These are phyloP conservation scores for Solanum peruvianum DNA, from an alignment of 257 asterid genomes.

Conservation along the genomic window DNA sequence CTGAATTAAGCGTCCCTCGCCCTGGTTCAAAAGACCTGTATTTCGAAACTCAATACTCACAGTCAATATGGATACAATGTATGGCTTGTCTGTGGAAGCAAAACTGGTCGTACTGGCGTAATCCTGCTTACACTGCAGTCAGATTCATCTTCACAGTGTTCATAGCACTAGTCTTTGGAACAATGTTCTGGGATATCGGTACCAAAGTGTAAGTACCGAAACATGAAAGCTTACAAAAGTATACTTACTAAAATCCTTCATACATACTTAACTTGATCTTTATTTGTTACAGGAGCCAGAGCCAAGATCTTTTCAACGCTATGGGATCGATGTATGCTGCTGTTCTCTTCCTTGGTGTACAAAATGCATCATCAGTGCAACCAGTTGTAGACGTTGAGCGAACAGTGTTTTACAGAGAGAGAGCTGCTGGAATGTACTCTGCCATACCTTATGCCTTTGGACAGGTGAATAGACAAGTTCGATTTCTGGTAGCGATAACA, in stretches of 20 bases:
- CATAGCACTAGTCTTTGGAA: slow-evolving; percentile 32
- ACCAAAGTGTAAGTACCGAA: slow-evolving; percentile 24
- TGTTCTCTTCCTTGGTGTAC: slow-evolving; percentile 8
- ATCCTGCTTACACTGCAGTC: slow-evolving; percentile 40
- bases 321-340: slow-evolving; percentile 11
- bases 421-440: slow-evolving; percentile 35
- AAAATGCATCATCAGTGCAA: slow-evolving; percentile 17
- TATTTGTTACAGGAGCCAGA: not conserved
- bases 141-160: slow-evolving; percentile 26
- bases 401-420: slow-evolving; percentile 26
- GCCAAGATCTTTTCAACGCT: slow-evolving; percentile 2
- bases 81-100: slow-evolving; percentile 51
- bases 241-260: not conserved
- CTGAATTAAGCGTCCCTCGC: slow-evolving; percentile 30
- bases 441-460: slow-evolving; percentile 29
- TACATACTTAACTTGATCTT: slow-evolving; percentile 23
- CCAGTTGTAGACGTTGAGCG: slow-evolving; percentile 38
- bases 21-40: slow-evolving; percentile 26
- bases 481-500: not conserved
- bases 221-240: not conserved
- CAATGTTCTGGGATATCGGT: slow-evolving; percentile 55
- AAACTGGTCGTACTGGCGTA: slow-evolving; percentile 51
- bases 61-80: slow-evolving; percentile 34
- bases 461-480: slow-evolving; percentile 10
- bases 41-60: slow-evolving; percentile 29